Conservation (phyloP, 257 asterid genomes). For the Ophiorrhiza pumila region DNA sequence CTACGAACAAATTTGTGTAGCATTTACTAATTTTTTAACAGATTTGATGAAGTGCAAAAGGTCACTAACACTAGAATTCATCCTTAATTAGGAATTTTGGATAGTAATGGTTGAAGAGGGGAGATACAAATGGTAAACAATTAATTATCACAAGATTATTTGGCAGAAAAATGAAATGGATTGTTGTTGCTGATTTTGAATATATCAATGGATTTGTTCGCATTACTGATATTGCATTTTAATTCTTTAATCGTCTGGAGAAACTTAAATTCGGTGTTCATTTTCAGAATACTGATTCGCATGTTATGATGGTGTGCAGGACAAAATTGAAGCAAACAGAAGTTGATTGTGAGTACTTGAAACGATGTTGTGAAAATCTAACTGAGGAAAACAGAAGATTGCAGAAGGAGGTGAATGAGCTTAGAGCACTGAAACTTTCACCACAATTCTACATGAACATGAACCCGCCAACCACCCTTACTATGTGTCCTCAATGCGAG, state of each 20-base stretch:
- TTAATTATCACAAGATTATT: not conserved
- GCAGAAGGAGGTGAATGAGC: constrained; percentile 83
- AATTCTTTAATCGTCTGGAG: not conserved
- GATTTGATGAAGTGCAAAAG: not conserved
- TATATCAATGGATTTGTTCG: too few species aligned
- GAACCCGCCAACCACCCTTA: constrained; percentile 94
- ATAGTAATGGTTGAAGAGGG: not conserved
- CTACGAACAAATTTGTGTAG: not conserved
- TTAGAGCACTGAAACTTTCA: constrained; percentile 76
- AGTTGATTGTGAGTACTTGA: constrained; percentile 84
- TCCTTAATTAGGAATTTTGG: not conserved
- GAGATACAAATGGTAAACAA: not conserved
- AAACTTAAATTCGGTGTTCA: not conserved
- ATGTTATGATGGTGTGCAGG: constrained; percentile 43
- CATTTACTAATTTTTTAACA: not conserved
- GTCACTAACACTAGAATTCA: not conserved
- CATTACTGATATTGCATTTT: not conserved
- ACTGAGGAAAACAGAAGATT: constrained; percentile 79
- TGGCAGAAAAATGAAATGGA: not conserved
- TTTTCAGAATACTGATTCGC: not conserved
- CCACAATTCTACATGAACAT: constrained; percentile 89
- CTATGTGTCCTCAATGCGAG: constrained; percentile 97
- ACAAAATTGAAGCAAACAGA: constrained; percentile 96
- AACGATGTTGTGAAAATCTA: constrained; percentile 84
- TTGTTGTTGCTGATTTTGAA: too few species aligned